These are phyloP conservation scores for Mucor irregularis DNA, from an alignment of 371 early-diverging fungal genomes.

Conservation along the genomic window DNA sequence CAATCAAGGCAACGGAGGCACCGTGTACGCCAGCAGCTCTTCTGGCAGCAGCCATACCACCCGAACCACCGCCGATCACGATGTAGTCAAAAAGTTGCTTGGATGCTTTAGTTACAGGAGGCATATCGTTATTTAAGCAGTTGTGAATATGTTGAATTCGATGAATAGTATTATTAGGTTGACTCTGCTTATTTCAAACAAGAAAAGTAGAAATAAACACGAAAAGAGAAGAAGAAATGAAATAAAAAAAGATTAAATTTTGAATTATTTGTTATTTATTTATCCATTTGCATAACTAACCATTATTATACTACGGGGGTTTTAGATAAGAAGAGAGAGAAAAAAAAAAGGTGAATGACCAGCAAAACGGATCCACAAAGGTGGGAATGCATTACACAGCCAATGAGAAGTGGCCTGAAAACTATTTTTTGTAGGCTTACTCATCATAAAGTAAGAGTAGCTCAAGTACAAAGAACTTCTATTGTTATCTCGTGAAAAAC, in stretches of 20 bases:
- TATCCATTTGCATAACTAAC: conserved; percentile 2
- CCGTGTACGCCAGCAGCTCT: conserved; percentile 89
- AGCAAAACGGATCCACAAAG: too few relatives aligned
- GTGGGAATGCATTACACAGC: too few relatives aligned
- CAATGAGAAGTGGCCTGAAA: too few relatives aligned
- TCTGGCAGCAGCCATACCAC: conserved; percentile 90
- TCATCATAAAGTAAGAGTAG: too few relatives aligned
- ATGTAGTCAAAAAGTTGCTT: conserved; percentile 78
- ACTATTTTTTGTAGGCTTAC: too few relatives aligned
- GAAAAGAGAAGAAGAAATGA: background rate
- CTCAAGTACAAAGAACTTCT: too few relatives aligned
- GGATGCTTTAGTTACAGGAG: conserved; percentile 19
- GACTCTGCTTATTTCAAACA: background rate
- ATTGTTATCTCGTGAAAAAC: too few relatives aligned
- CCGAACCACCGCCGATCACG: conserved; percentile 90
- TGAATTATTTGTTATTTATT: background rate
- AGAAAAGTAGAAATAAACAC: background rate
- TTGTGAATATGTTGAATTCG: conserved; percentile 16
- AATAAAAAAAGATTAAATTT: background rate
- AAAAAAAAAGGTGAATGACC: background rate
- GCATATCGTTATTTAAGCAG: conserved; percentile 31
- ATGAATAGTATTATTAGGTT: conserved; percentile 6
- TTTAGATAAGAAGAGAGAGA: too few relatives aligned
- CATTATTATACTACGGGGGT: too few relatives aligned
- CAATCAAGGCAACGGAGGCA: conserved; percentile 89